phyloP scores from a whole-genome alignment of 441 rosid genomes.

The Euphorbia celastroides region DNA sequence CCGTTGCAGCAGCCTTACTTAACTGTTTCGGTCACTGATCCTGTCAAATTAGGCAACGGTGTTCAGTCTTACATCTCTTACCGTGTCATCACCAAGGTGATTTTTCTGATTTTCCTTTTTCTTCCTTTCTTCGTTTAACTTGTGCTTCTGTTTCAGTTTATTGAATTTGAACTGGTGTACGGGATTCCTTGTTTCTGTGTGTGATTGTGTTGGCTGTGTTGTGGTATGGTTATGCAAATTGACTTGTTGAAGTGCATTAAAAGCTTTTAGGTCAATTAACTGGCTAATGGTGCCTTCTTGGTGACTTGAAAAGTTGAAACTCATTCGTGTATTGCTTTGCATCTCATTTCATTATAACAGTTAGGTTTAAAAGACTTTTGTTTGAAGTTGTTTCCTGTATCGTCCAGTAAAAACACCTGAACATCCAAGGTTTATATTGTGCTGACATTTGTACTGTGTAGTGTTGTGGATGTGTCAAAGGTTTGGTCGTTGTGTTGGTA shows the following conservation, averaged over 20 bases:
- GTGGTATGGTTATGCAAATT: background rate
- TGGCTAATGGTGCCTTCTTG: background rate
- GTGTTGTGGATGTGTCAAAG: background rate
- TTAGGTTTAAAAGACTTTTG: background rate
- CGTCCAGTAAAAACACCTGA: background rate
- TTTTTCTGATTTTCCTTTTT: background rate
- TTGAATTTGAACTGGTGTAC: slow-evolving; percentile 2
- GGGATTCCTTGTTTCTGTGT: background rate
- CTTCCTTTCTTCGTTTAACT: background rate
- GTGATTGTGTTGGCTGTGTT: background rate
- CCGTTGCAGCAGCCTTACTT: slow-evolving; percentile 62
- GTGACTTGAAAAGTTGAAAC: background rate
- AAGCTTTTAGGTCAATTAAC: background rate
- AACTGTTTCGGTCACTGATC: slow-evolving; percentile 83
- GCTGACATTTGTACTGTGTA: background rate
- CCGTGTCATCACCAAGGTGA: slow-evolving; percentile 87
- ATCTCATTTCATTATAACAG: background rate
- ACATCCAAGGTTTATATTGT: background rate
- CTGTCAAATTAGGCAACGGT: slow-evolving; percentile 95
- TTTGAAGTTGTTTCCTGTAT: too few species aligned
- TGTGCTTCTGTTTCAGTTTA: background rate
- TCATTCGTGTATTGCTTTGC: background rate
- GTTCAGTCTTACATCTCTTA: slow-evolving; percentile 93
- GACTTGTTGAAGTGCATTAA: background rate
- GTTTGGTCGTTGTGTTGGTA: background rate